Evolutionary conservation across 495 filamentous ascomycete genomes (phyloP).

Genomic region (Aspergillus cavernicola): DNA sequence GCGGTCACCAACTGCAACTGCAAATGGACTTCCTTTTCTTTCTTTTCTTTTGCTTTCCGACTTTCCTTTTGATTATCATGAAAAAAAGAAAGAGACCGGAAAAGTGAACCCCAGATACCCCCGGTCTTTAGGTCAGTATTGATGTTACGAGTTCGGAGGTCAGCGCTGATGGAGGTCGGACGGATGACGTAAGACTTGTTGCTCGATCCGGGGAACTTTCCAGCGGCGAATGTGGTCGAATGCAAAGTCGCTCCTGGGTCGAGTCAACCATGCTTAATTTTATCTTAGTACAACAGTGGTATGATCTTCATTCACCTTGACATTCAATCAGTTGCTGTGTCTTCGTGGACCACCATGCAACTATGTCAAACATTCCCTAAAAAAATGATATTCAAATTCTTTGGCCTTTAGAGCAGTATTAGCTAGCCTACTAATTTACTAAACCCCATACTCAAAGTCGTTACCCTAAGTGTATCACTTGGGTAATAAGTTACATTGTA

Average conservation of each 20-base stretch:
- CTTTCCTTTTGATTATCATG: neutral
- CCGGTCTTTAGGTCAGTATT: neutral
- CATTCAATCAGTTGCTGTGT: no score
- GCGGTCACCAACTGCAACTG: conserved; percentile 1
- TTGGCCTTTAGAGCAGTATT: no score
- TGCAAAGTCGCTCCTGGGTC: neutral
- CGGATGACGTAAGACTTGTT: conserved; percentile 44
- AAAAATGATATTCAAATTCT: no score
- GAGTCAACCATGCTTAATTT: neutral
- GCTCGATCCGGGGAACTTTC: conserved; percentile 31
- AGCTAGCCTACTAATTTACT: no score
- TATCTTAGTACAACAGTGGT: no score
- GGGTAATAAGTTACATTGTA: no score
- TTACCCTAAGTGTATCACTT: no score
- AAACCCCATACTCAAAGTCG: no score
- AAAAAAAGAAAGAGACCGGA: neutral
- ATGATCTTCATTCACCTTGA: no score
- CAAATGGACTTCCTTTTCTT: neutral
- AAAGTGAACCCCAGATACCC: neutral
- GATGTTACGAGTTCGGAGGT: conserved; percentile 7
- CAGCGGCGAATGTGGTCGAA: conserved; percentile 26
- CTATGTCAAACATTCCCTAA: no score
- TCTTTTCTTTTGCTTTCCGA: neutral
- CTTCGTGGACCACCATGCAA: no score
- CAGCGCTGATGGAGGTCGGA: conserved; percentile 3